A percentile compares a stretch with the other conserved stretches of the same genome.
Conservation (phyloP, 2,329 filamentous ascomycete species). For the Fusarium foetens region DNA sequence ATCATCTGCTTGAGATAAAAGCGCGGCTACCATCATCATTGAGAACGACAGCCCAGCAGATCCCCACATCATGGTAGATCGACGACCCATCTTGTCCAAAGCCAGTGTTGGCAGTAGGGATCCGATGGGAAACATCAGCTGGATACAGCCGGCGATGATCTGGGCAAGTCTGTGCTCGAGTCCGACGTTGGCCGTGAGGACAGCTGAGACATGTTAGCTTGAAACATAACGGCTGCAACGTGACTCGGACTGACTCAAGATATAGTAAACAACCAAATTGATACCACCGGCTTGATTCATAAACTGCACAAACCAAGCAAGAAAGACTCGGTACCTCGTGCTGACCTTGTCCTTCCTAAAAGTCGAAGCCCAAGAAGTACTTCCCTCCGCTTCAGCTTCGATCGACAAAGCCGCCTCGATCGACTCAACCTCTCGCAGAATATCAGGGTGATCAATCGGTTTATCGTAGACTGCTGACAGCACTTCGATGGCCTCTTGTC, state of each 20-base stretch:
- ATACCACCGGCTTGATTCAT: slow-evolving; percentile 59
- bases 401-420: slow-evolving; percentile 56
- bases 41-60: slow-evolving; percentile 42
- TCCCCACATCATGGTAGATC: slow-evolving; percentile 57
- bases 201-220: neutral
- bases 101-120: slow-evolving; percentile 48
- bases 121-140: slow-evolving; percentile 54
- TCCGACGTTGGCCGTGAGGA: slow-evolving; percentile 49
- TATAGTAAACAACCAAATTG: slow-evolving; percentile 56
- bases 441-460: slow-evolving; percentile 45
- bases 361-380: slow-evolving; percentile 53
- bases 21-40: slow-evolving; percentile 38
- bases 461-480: slow-evolving; percentile 55
- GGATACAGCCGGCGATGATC: slow-evolving; percentile 51
- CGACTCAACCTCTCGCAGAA: slow-evolving; percentile 47
- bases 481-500: slow-evolving; percentile 50
- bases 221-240: too few relatives aligned
- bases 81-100: slow-evolving; percentile 52
- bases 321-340: slow-evolving; percentile 25
- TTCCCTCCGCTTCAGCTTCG: slow-evolving; percentile 45
- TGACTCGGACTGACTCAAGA: slow-evolving; percentile 39
- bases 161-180: slow-evolving; percentile 41
- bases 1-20: slow-evolving; percentile 30
- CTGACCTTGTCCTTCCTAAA: slow-evolving; percentile 32
- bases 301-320: slow-evolving; percentile 36